Evolutionary conservation across 73 alveolate species (phyloP).

Genomic region (Paramecium octaurelia): DNA sequence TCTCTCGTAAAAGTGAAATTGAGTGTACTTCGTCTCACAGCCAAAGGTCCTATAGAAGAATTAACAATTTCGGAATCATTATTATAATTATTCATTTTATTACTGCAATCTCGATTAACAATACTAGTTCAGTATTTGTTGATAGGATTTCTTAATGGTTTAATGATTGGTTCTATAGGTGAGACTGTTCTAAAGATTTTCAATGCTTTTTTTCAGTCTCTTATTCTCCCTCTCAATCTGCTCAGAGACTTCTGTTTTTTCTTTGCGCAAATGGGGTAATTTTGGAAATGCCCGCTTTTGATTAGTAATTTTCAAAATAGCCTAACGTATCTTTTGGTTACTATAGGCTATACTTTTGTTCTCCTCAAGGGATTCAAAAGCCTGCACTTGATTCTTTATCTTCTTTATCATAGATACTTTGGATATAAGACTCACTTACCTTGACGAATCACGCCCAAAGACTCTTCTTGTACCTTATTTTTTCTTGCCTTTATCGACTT

Average conservation of each 20-base stretch:
- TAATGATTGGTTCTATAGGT: background rate
- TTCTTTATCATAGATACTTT: background rate
- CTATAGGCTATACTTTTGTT: background rate
- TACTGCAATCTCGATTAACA: slow-evolving; percentile 25
- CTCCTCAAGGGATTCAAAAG: background rate
- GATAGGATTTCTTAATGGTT: background rate
- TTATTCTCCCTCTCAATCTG: background rate
- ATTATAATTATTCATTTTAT: slow-evolving; percentile 23
- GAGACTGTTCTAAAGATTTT: background rate
- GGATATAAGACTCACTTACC: background rate
- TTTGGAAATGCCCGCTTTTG: background rate
- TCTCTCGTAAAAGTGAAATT: background rate
- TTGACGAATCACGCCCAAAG: background rate
- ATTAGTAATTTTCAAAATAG: background rate
- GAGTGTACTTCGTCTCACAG: background rate
- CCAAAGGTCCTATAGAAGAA: background rate
- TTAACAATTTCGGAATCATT: background rate
- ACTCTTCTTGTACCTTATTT: background rate
- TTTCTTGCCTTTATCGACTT: background rate
- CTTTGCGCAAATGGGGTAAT: background rate
- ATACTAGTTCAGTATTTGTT: background rate
- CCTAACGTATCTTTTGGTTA: background rate
- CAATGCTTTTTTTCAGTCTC: background rate
- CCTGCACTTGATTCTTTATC: background rate
- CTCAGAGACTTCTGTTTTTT: background rate